phyloP scores from a whole-genome alignment of 768 basidiomycete species.

The Leccinum boreale region DNA sequence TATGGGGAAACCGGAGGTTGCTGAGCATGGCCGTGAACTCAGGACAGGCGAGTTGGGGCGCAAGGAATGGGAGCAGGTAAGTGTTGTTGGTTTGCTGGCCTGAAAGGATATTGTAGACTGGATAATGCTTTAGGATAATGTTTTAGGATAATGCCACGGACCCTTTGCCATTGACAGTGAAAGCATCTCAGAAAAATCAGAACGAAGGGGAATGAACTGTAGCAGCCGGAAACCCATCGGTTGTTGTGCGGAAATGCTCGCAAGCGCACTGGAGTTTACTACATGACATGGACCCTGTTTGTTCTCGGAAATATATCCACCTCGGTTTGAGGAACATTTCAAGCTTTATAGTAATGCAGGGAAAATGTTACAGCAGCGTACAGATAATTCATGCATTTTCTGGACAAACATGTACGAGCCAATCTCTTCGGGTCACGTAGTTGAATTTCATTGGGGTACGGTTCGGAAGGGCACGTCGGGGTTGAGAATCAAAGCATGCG shows the following conservation, averaged over 20 bases:
- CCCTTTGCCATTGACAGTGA: background rate
- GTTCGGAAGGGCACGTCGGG: too few species aligned
- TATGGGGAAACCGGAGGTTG: conserved; percentile 33
- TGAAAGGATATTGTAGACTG: background rate
- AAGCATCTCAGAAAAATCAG: background rate
- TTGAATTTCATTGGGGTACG: too few species aligned
- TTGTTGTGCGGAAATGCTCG: background rate
- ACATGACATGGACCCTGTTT: too few species aligned
- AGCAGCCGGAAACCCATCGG: background rate
- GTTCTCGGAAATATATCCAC: too few species aligned
- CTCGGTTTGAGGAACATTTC: too few species aligned
- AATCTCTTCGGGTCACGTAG: too few species aligned
- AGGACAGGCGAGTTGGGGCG: conserved; percentile 40
- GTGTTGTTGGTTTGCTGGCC: background rate
- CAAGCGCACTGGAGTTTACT: background rate
- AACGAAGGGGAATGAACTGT: background rate
- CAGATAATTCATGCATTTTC: too few species aligned
- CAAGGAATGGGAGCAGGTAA: conserved; percentile 32
- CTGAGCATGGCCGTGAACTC: conserved; percentile 36
- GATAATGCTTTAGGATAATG: conserved; percentile 1
- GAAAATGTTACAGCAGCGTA: too few species aligned
- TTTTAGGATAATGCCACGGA: conserved; percentile 2
- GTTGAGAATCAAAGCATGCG: too few species aligned
- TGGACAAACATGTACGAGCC: too few species aligned
- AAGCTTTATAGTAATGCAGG: too few species aligned